A percentile compares a stretch with the other conserved stretches of the same genome.
phyloP scores from a whole-genome alignment of 768 basidiomycete genomes.

The Suillus subluteus region DNA sequence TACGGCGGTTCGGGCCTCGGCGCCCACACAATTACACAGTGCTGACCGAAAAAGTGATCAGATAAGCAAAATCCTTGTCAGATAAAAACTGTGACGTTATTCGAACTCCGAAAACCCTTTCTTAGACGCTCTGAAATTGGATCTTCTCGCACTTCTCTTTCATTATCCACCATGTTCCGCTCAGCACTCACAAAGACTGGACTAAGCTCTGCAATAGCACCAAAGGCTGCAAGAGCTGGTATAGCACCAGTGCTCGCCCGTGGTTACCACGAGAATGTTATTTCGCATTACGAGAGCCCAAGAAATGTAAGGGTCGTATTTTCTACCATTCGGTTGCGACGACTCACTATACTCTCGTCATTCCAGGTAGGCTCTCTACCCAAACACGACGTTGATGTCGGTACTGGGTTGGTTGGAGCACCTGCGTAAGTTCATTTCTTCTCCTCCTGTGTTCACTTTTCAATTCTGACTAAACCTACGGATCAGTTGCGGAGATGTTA shows the following conservation, averaged over 20 bases:
- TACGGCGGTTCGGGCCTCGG: too few relatives aligned
- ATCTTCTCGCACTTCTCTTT: conserved; percentile 20
- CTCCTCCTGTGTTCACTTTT: conserved; percentile 6
- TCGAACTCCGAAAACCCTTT: conserved; percentile 18
- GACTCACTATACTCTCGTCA: conserved; percentile 57
- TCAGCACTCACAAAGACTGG: conserved; percentile 57
- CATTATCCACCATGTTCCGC: conserved; percentile 66
- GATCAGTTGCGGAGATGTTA: conserved; percentile 91
- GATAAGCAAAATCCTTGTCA: conserved; percentile 17
- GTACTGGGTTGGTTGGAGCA: conserved; percentile 96
- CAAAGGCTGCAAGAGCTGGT: conserved; percentile 41
- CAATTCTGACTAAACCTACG: conserved; percentile 20
- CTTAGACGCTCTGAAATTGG: conserved; percentile 7
- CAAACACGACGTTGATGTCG: conserved; percentile 89
- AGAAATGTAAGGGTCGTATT: conserved; percentile 76
- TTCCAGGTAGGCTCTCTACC: conserved; percentile 92
- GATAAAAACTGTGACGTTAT: conserved; percentile 20
- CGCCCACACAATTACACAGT: too few relatives aligned
- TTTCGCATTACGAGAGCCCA: conserved; percentile 96
- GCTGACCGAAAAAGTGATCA: not conserved
- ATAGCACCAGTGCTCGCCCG: conserved; percentile 61
- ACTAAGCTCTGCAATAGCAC: conserved; percentile 48
- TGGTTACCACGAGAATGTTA: conserved; percentile 94
- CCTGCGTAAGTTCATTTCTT: conserved; percentile 71
- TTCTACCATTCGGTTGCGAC: conserved; percentile 42